Evolutionary conservation across 345 rosid species (phyloP).

Genomic region (Hypericum perforatum): DNA sequence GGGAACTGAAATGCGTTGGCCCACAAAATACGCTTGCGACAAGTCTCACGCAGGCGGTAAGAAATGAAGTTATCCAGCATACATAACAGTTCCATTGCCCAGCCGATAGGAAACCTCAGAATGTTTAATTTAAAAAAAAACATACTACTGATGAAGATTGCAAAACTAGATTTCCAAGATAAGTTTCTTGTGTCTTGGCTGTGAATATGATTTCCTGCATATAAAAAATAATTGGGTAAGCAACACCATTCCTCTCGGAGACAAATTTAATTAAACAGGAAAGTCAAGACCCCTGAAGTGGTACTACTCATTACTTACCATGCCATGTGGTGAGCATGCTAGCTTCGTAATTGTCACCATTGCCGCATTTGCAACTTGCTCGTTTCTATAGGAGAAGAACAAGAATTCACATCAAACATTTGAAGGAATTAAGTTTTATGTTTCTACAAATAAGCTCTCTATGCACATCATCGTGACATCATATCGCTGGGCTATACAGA

Average conservation of each 20-base stretch:
- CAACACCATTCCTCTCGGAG: background rate
- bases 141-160: constrained; percentile 64
- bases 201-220: constrained; percentile 61
- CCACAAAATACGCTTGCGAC: too few species aligned
- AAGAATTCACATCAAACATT: constrained; percentile 8
- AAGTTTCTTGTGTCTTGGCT: constrained; percentile 32
- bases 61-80: too few species aligned
- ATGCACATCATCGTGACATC: too few species aligned
- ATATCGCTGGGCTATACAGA: too few species aligned
- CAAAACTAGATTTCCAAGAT: constrained; percentile 59
- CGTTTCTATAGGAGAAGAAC: constrained; percentile 37
- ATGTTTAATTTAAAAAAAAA: background rate
- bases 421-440: background rate
- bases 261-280: background rate
- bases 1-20: too few species aligned
- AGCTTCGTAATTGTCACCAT: constrained; percentile 51
- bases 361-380: constrained; percentile 70
- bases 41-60: too few species aligned
- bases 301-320: constrained; percentile 35
- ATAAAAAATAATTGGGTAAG: background rate
- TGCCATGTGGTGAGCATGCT: constrained; percentile 54
- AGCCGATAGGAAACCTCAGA: constrained; percentile 1
- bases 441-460: too few species aligned
- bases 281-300: background rate
- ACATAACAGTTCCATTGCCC: too few species aligned